phyloP scores from a whole-genome alignment of 257 asterid species.

The Phtheirospermum japonicum region DNA sequence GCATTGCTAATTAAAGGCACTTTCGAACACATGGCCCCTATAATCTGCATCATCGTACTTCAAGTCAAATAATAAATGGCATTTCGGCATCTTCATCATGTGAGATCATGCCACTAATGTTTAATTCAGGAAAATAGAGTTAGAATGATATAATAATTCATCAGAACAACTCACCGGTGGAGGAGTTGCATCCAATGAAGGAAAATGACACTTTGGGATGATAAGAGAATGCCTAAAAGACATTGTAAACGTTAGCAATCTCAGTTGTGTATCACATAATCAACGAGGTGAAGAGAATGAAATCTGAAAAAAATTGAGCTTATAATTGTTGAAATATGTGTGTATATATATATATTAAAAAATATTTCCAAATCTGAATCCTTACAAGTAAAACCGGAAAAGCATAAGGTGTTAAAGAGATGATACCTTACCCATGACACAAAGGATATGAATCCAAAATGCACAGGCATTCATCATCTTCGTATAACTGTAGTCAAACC shows the following conservation, averaged over 20 bases:
- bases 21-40: conserved; percentile 90
- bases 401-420: conserved; percentile 30
- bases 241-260: conserved; percentile 23
- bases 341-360: too few relatives aligned
- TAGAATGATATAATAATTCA: not conserved
- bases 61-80: conserved; percentile 14
- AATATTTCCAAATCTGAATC: not conserved
- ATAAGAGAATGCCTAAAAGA: conserved; percentile 77
- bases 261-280: not conserved
- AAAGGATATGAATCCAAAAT: conserved; percentile 87
- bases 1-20: conserved; percentile 90
- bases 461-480: conserved; percentile 85
- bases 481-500: conserved; percentile 66
- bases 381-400: conserved; percentile 15
- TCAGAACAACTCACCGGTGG: conserved; percentile 61
- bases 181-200: conserved; percentile 81
- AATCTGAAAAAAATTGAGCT: not conserved
- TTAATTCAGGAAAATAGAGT: not conserved
- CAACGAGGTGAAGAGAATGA: not conserved
- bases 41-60: conserved; percentile 46
- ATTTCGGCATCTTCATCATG: not conserved
- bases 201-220: conserved; percentile 85
- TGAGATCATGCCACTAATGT: conserved; percentile 1
- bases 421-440: conserved; percentile 97
- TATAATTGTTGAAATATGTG: too few relatives aligned